Base-by-base conservation (phyloP, 306 rosid genomes). In the Begonia masoniana region DNA sequence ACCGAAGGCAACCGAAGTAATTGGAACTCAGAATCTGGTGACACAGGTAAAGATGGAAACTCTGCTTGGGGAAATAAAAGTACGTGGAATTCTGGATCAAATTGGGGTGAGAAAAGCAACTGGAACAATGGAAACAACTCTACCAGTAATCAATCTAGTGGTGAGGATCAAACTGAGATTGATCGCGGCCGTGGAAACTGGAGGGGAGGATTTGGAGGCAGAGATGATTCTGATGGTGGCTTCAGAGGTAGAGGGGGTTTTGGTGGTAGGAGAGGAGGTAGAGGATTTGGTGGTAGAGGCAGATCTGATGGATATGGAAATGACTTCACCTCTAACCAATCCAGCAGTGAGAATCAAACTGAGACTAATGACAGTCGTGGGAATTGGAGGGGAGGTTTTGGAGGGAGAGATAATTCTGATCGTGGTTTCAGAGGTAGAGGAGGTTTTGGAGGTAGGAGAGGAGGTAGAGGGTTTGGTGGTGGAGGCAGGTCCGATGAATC, bases 371-470 rank as follows among this genome's bases (percentile, higher is more conserved):
- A 39, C 46, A 57, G 21, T 52, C 72, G 63, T 35, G 77, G 56
- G 12, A 55, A 59, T 11, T 71, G 70, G 73, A 15, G 51, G 36
- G 69, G 67, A 57, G 72, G 55, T 12, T 31, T 31, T 31, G 39
- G 39, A 31, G 39, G 8, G 8, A 39, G 57, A n/a, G 54, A 62
- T 5, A 52, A 55, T 15, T 57, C 26, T 59, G 73, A 66, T 39
- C 9, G 9, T 31, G 9, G 39, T 6, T 31, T 31, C 39, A 55
- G 63, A 56, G 71, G 62, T 58, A 61, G 82, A 62, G 95, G 82
- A 62, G 95, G 95, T 45, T 78, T 68, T 63, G 61, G 84, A 7
- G 87, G 87, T 50, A 74, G 82, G 64, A 73, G 70, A 24, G 52
- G 75, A 39, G 70, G 69, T 50, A 53, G 78, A 39, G 68, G 81